Percentiles rank a stretch among this genome's conserved stretches.
These are phyloP conservation scores for Forsythia suspensa DNA, from an alignment of 257 asterid species.

Conservation along the genomic window DNA sequence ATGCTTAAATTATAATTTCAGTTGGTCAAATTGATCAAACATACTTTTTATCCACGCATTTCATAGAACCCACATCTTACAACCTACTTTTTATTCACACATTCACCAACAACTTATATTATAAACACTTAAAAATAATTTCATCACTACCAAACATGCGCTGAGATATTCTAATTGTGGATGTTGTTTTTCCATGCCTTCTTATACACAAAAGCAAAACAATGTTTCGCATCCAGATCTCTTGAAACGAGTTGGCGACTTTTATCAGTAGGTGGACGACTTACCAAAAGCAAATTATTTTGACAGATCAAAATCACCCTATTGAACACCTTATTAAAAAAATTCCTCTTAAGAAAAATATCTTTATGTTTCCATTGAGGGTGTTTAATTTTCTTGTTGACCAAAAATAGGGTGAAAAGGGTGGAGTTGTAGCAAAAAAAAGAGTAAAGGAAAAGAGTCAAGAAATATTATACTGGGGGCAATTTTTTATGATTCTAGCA, in stretches of 20 bases:
- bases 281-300: not conserved
- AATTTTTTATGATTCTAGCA: not conserved
- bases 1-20: too few species aligned
- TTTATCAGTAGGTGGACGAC: too few species aligned
- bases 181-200: not conserved
- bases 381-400: not conserved
- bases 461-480: not conserved
- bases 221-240: not conserved
- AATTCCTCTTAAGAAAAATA: not conserved
- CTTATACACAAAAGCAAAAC: not conserved
- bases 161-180: not conserved
- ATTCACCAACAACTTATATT: too few species aligned
- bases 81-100: too few species aligned
- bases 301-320: not conserved
- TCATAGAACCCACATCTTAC: too few species aligned
- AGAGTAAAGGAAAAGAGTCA: not conserved
- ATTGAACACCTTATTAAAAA: not conserved
- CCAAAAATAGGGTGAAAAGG: not conserved
- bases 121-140: too few species aligned
- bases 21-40: too few species aligned
- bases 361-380: not conserved
- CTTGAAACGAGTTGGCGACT: not conserved
- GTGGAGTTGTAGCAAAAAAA: not conserved
- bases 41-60: too few species aligned
- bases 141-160: too few species aligned